A percentile compares a stretch with the other conserved stretches of the same genome.
Evolutionary conservation across 2,329 filamentous ascomycete species (phyloP).

Genomic region (Apiospora kogelbergensis): DNA sequence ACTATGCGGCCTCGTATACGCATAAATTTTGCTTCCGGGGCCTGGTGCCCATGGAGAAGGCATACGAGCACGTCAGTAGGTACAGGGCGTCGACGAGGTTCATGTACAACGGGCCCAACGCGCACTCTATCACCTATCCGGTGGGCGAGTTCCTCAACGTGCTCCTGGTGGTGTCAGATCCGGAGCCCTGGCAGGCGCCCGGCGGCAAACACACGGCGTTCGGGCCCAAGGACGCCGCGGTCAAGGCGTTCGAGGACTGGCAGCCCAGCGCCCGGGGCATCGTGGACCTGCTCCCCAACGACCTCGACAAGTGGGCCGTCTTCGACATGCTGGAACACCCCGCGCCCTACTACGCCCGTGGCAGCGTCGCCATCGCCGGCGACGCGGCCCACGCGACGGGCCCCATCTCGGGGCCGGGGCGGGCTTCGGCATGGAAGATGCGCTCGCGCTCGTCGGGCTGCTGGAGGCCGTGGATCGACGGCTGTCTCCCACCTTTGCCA

Average conservation of each 20-base stretch:
- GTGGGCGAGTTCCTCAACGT: constrained; percentile 60
- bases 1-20: constrained; percentile 49
- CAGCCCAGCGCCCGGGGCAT: constrained; percentile 37
- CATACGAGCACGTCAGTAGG: constrained; percentile 46
- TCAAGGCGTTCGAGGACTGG: constrained; percentile 41
- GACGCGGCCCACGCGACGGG: constrained; percentile 58
- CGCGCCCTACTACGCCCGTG: constrained; percentile 42
- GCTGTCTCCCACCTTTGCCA: not conserved
- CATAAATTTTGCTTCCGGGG: constrained; percentile 63
- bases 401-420: constrained; percentile 58
- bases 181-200: constrained; percentile 34
- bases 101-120: constrained; percentile 57
- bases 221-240: constrained; percentile 40
- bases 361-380: constrained; percentile 48
- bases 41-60: constrained; percentile 58
- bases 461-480: constrained; percentile 22
- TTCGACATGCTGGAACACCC: constrained; percentile 51
- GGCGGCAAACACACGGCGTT: constrained; percentile 32
- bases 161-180: constrained; percentile 45
- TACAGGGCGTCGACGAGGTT: constrained; percentile 48
- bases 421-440: constrained; percentile 57
- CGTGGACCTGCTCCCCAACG: constrained; percentile 45
- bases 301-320: constrained; percentile 54
- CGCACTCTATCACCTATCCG: constrained; percentile 62
- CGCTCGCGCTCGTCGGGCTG: constrained; percentile 41